phyloP scores from a whole-genome alignment of 495 filamentous ascomycete genomes.

The Opeltia flavorubescens region DNA sequence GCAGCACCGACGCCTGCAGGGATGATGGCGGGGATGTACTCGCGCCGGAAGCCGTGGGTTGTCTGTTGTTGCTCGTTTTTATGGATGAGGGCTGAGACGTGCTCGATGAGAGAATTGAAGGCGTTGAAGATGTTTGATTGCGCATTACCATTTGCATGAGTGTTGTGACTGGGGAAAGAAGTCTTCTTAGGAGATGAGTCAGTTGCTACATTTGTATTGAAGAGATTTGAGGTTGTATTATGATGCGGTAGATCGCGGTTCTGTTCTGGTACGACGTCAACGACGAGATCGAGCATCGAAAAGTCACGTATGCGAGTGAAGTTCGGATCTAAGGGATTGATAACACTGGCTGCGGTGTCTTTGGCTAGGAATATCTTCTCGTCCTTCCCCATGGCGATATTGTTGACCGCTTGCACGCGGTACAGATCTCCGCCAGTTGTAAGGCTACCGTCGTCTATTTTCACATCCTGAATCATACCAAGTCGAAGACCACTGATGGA shows the following conservation, averaged over 20 bases:
- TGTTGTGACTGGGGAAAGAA: constrained; percentile 15
- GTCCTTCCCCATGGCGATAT: constrained; percentile 70
- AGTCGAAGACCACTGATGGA: constrained; percentile 66
- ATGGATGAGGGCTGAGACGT: constrained; percentile 34
- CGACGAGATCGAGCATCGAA: constrained; percentile 54
- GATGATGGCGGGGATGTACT: constrained; percentile 50
- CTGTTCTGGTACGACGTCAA: constrained; percentile 30
- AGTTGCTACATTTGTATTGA: not conserved
- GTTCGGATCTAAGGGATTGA: constrained; percentile 60
- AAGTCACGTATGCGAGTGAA: constrained; percentile 68
- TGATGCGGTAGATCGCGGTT: constrained; percentile 9
- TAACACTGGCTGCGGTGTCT: constrained; percentile 56
- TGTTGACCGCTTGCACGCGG: constrained; percentile 64
- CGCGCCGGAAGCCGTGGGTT: constrained; percentile 17
- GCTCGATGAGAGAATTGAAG: constrained; percentile 42
- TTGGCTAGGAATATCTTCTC: constrained; percentile 77
- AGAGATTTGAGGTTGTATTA: not conserved
- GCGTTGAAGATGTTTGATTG: constrained; percentile 34
- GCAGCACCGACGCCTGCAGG: constrained; percentile 64
- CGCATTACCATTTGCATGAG: constrained; percentile 22
- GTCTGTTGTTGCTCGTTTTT: constrained; percentile 15
- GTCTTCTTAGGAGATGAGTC: not conserved
- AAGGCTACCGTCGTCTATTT: constrained; percentile 23
- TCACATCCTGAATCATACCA: constrained; percentile 59
- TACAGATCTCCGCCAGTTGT: constrained; percentile 30